phyloP scores from a whole-genome alignment of 345 rosid genomes.

The Bruguiera sexangula region DNA sequence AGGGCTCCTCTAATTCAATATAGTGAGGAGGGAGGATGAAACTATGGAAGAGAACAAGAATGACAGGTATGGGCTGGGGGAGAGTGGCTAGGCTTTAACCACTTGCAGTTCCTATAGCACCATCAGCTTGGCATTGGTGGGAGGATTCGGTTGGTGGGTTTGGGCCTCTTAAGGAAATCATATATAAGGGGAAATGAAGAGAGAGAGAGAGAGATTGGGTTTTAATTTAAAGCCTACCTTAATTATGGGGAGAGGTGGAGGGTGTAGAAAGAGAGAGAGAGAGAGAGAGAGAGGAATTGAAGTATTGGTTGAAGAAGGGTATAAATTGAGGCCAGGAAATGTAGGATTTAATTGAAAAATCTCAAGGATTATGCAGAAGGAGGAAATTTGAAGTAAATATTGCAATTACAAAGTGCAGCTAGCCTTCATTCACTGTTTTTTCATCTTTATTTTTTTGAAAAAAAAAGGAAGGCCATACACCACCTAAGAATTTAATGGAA shows the following conservation, averaged over 20 bases:
- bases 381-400: slow-evolving; percentile 39
- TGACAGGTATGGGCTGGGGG: slow-evolving; percentile 1
- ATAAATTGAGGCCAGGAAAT: slow-evolving; percentile 55
- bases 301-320: slow-evolving; percentile 48
- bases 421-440: slow-evolving; percentile 49
- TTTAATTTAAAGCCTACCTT: slow-evolving; percentile 60
- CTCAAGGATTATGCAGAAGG: slow-evolving; percentile 28
- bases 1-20: slow-evolving; percentile 18
- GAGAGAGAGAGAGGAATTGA: slow-evolving; percentile 39
- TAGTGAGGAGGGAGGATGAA: background rate
- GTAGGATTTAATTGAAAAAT: slow-evolving; percentile 44
- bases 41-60: slow-evolving; percentile 6
- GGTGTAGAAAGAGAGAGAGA: slow-evolving; percentile 31
- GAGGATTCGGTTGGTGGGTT: slow-evolving; percentile 24
- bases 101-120: slow-evolving; percentile 1
- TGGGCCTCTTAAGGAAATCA: slow-evolving; percentile 43
- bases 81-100: slow-evolving; percentile 15
- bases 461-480: slow-evolving; percentile 26
- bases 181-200: slow-evolving; percentile 36
- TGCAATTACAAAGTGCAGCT: slow-evolving; percentile 39
- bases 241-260: slow-evolving; percentile 68
- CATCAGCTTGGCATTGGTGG: slow-evolving; percentile 8
- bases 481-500: slow-evolving; percentile 54
- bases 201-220: slow-evolving; percentile 30
- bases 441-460: slow-evolving; percentile 6